Base-by-base conservation (phyloP, 805 yeast genomes). In the Starmerella kuoi region DNA sequence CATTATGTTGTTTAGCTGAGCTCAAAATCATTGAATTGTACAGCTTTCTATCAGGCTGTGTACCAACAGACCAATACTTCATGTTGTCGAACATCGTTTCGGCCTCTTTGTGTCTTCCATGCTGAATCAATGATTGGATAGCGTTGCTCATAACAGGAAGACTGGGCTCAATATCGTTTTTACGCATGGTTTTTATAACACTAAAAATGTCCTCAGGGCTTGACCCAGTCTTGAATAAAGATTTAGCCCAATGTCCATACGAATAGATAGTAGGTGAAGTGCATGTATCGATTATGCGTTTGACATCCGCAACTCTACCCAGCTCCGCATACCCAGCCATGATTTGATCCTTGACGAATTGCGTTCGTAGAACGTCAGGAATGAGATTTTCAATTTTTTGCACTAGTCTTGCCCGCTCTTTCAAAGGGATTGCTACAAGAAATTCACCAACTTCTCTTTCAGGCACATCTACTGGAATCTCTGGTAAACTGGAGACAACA, bases 71-170 rank as follows among this genome's bases (percentile, higher is more conserved):
- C 50, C 79, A 59, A 57, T 83, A 88, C 56, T 85, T 88, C 86
- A 91, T 76, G 47, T 84, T 74, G 50, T 79, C 85, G 61, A 91
- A 91, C 2, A 82, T 65, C 35, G 76, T 76, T 42, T 72, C 70
- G 0, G 94, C 94, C 47, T 79, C 76, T 15, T 65, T 58, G 46
- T 67, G 73, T 41, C 71, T 44, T 56, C 63, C 39, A 67, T 55
- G 55, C 41, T 73, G 67, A 5, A 76, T 74, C 53, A 79, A 74
- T 20, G 82, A 67, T 46, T 77, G 76, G 32, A 83, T 55, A 5
- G 79, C 66, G 31, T 74, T 72, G 3, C 79, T 68, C 49, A 75
- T 76, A 1, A 77, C 62, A 3, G 50, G 54, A 21, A 50, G 35
- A 5, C 49, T 50, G 3, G 60, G 56, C 25, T 48, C 42, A 26